These are phyloP conservation scores for Astrothelium subdiscretum DNA, from an alignment of 495 filamentous ascomycete species.

Conservation along the genomic window DNA sequence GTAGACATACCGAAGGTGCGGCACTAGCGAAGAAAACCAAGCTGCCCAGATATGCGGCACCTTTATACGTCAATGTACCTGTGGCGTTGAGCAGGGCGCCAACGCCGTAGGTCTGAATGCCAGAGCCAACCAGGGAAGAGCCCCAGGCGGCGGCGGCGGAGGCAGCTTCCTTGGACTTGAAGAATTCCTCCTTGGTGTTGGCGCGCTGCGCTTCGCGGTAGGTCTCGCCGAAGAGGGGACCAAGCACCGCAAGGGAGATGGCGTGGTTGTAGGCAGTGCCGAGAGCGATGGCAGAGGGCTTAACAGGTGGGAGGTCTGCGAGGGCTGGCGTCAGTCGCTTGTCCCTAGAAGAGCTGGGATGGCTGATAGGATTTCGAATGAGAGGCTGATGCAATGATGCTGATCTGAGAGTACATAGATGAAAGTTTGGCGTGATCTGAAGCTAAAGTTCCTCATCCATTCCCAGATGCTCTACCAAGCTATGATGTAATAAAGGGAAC, in stretches of 20 bases:
- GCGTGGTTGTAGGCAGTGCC: constrained; percentile 92
- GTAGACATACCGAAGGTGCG: constrained; percentile 65
- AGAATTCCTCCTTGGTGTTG: constrained; percentile 92
- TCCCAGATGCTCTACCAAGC: background rate
- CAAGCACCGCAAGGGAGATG: constrained; percentile 65
- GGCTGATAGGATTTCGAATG: background rate
- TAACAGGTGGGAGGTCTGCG: constrained; percentile 84
- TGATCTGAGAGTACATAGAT: background rate
- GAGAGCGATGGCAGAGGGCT: constrained; percentile 93
- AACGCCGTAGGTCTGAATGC: constrained; percentile 86
- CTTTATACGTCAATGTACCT: constrained; percentile 89
- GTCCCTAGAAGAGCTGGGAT: background rate
- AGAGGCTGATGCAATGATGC: background rate
- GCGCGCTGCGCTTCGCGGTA: constrained; percentile 86
- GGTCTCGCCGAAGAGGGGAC: constrained; percentile 86
- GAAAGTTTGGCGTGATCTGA: background rate
- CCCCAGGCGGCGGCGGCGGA: constrained; percentile 83
- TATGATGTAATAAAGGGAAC: constrained; percentile 20
- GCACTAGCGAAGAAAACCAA: constrained; percentile 86
- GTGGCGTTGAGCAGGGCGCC: constrained; percentile 93
- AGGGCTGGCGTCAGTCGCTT: background rate
- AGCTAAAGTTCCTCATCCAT: background rate
- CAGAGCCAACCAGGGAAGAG: constrained; percentile 76
- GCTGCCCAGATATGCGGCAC: constrained; percentile 82
- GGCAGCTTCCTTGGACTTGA: constrained; percentile 83